phyloP scores from a whole-genome alignment of 805 yeast genomes.

The Kodamaea lidongshanica region DNA sequence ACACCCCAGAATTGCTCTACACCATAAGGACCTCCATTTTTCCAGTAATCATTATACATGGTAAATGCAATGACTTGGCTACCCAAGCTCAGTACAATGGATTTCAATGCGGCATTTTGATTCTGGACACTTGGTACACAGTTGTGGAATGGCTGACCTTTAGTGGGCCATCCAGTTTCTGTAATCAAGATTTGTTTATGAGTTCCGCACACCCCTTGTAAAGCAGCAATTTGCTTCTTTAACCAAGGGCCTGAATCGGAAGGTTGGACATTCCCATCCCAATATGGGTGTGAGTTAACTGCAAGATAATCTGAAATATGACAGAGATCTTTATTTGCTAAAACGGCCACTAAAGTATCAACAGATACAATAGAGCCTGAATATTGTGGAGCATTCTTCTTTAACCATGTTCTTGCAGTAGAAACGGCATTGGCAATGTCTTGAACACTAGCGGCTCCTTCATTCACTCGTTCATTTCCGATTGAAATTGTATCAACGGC shows the following conservation, averaged over 20 bases:
- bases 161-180: conserved; percentile 70
- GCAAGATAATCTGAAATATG: conserved; percentile 56
- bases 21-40: conserved; percentile 46
- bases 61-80: conserved; percentile 52
- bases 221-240: conserved; percentile 38
- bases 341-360: conserved; percentile 59
- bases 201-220: conserved; percentile 43
- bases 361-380: conserved; percentile 56
- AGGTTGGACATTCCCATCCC: conserved; percentile 51
- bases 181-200: conserved; percentile 46
- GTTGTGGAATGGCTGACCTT: conserved; percentile 47
- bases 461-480: conserved; percentile 61
- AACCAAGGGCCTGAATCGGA: conserved; percentile 51
- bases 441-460: conserved; percentile 41
- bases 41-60: conserved; percentile 61
- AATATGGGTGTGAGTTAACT: conserved; percentile 62
- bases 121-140: conserved; percentile 52
- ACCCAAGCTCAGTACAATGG: conserved; percentile 43
- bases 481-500: conserved; percentile 58
- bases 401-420: conserved; percentile 41
- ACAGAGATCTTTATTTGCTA: conserved; percentile 47
- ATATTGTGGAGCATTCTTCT: conserved; percentile 39
- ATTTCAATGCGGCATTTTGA: conserved; percentile 47
- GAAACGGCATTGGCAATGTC: conserved; percentile 44
- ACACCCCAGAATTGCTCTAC: conserved; percentile 63